Base-by-base conservation (phyloP, 495 filamentous ascomycete species). In the Penicillium goetzii region DNA sequence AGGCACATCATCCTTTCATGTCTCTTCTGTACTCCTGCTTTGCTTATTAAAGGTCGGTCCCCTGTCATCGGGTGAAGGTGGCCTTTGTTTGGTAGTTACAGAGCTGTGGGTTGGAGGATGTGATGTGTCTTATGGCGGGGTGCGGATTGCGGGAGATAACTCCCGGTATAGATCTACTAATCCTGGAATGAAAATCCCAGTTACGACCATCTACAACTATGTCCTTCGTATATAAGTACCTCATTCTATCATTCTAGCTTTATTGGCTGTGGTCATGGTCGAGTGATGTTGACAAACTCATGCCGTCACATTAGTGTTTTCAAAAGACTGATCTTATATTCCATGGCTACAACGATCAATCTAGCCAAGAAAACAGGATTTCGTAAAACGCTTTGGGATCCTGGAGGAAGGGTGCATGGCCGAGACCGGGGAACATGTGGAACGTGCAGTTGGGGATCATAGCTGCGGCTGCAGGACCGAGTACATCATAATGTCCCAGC, bases 101-200 rank as follows among this genome's bases (percentile, higher is more conserved):
- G 47, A 28, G 25, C 45, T 26, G 23, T 28, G 47, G 12, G 12
- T 30, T 30, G 52, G 5, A 21, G 30, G 30, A 34, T 12, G 52
- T 33, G n/a, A 40, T 60, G 40, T 47, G 43, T 47, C 38, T n/a
- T 17, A 32, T 54, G 59, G 52, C 38, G 54, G 49, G 23, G 52
- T 60, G 28, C 38, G 33, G 58, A 58, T 50, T 49, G 61, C 36
- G 65, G 66, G 59, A 52, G 12, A 52, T 61, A 58, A 36, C 58
- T 64, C 55, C 66, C 56, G 56, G 55, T 61, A 62, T 64, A 64
- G 64, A 67, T 69, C 52, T 55, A 69, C 59, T 69, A 72, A 72
- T 72, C 62, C 67, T 69, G 67, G 67, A 70, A 72, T 67, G 64
- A 70, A 70, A 58, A 64, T 60, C 34, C 55, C 51, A 59, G 59